phyloP scores from a whole-genome alignment of 768 basidiomycete species.

The Tricholoma saponaceum region DNA sequence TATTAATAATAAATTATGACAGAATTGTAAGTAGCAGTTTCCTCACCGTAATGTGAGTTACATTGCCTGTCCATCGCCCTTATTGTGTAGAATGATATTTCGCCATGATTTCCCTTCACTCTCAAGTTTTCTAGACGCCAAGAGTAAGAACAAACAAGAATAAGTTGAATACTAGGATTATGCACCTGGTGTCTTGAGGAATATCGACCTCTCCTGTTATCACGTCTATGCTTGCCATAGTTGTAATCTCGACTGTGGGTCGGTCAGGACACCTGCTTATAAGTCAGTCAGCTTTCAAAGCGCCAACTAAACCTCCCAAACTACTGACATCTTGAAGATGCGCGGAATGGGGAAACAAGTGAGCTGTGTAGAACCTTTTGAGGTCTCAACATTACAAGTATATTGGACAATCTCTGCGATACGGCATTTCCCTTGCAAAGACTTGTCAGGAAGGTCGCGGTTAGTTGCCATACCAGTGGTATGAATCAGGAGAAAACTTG shows the following conservation, averaged over 20 bases:
- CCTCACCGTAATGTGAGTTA: background rate
- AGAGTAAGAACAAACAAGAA: background rate
- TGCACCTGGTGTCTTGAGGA: constrained; percentile 37
- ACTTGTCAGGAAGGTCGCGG: background rate
- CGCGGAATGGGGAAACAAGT: constrained; percentile 75
- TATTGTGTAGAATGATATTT: constrained; percentile 11
- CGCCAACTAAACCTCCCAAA: background rate
- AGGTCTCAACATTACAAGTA: constrained; percentile 45
- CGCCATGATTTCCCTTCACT: constrained; percentile 20
- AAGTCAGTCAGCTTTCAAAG: constrained; percentile 1
- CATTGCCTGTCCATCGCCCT: background rate
- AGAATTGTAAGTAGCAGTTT: no score
- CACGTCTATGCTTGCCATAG: constrained; percentile 42
- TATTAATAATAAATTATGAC: no score
- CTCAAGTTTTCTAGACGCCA: constrained; percentile 19
- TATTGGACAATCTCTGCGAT: constrained; percentile 73
- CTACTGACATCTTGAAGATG: constrained; percentile 64
- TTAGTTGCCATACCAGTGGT: background rate
- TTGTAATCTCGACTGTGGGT: constrained; percentile 71
- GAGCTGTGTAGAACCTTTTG: constrained; percentile 25
- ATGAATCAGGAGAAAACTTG: background rate
- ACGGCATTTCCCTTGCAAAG: constrained; percentile 38
- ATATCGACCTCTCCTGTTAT: constrained; percentile 48
- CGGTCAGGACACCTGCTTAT: constrained; percentile 54
- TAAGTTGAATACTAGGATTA: background rate